Evolutionary conservation across 305 asterid genomes (phyloP).

Genomic region (Lippia alba): DNA sequence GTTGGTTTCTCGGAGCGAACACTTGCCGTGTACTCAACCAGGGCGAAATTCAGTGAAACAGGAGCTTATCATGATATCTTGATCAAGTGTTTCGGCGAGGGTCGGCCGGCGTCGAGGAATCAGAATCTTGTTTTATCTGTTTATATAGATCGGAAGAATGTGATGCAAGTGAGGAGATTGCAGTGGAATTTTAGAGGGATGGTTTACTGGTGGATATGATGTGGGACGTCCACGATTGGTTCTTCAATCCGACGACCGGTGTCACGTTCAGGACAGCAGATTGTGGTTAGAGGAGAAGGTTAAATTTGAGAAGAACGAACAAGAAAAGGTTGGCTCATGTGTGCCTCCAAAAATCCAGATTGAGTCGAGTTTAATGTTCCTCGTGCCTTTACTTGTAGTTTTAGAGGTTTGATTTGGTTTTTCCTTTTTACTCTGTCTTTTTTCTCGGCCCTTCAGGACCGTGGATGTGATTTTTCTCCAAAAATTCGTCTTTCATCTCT

Average conservation of each 20-base stretch:
- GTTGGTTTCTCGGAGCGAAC: constrained; percentile 58
- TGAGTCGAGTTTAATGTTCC: constrained; percentile 23
- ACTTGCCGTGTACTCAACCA: constrained; percentile 56
- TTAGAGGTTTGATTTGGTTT: neutral
- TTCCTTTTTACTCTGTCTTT: neutral
- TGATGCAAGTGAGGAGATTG: constrained; percentile 72
- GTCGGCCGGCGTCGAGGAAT: constrained; percentile 31
- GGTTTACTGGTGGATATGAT: constrained; percentile 78
- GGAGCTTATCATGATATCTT: constrained; percentile 60
- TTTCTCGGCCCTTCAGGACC: too few relatives aligned
- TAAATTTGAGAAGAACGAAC: constrained; percentile 39
- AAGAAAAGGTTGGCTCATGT: constrained; percentile 59
- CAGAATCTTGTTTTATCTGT: constrained; percentile 47
- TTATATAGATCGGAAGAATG: constrained; percentile 65
- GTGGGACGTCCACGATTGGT: constrained; percentile 93
- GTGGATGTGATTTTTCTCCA: too few relatives aligned
- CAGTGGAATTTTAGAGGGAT: constrained; percentile 89
- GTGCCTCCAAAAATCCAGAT: constrained; percentile 57
- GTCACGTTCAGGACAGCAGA: constrained; percentile 83
- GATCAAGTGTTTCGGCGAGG: constrained; percentile 52
- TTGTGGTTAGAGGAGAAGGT: constrained; percentile 73
- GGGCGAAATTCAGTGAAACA: constrained; percentile 59
- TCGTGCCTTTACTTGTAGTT: neutral
- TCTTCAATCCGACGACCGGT: constrained; percentile 48
- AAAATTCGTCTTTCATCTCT: too few relatives aligned